Evolutionary conservation across 768 basidiomycete genomes (phyloP), one percentile per base, ranked within the genome.

Genomic region (Termitomyces sp.): DNA sequence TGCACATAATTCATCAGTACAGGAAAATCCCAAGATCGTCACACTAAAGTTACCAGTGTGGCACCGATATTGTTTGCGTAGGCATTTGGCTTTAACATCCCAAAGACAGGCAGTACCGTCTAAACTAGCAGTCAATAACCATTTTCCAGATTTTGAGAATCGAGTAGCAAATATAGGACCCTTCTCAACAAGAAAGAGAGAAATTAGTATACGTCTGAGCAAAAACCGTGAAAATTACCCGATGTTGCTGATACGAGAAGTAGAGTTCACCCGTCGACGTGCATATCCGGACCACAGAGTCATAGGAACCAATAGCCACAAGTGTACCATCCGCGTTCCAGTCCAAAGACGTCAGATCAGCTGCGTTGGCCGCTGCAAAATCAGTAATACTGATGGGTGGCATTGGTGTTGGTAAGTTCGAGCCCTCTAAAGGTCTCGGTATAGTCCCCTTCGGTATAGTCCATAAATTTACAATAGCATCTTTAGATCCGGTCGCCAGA

Each of bases 401-500:
- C 9, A 74, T 72, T 20, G 64, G 56, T 22, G 68, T 56, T 38
- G 22, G 73, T 66, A 59, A 73, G 56, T 20, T 51, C 36, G 16
- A 16, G 48, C 67, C 53, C 44, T 69, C 58, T 51, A 77, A 71
- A 43, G 75, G 68, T 53, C 73, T 70, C 22, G 85, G 80, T 55
- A 89, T 69, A 59, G 85, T 76, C 91, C 90, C 38, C 30, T 45
- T 54, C 9, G 53, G 80, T 55, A 89, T 69, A 59, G 85, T 77
- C 90, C 90, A 93, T 58, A 91, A 72, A 61, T 88, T 81, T 16
- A 91, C 81, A 20, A 83, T 75, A 44, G 86, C 85, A 69, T 93
- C 89, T 69, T 87, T 90, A 42, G 91, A 90, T 56, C 91, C 91
- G 30, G 90, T 84, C 22, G 88, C 88, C 18, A 93, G 71, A n/a